A percentile compares a stretch with the other conserved stretches of the same genome.
Conservation (phyloP, 805 yeast species). For the Pichia pseudocactophila region DNA sequence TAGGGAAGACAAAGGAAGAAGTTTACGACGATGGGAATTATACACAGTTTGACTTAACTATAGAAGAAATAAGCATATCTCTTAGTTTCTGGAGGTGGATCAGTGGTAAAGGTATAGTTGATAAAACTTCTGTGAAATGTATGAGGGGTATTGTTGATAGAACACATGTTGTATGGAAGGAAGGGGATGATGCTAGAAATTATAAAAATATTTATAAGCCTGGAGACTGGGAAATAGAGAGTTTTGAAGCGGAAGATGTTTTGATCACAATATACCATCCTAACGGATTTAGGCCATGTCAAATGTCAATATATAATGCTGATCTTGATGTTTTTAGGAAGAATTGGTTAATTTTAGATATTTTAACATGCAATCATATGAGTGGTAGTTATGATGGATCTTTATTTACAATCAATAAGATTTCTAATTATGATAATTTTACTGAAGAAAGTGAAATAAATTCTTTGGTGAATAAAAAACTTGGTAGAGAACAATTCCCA, state of each 20-base stretch:
- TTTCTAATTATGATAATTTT: conserved; percentile 50
- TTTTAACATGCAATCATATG: conserved; percentile 72
- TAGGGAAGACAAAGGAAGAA: conserved; percentile 11
- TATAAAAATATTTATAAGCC: conserved; percentile 65
- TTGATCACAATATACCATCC: conserved; percentile 80
- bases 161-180: conserved; percentile 75
- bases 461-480: conserved; percentile 16
- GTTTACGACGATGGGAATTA: conserved; percentile 80
- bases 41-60: conserved; percentile 88
- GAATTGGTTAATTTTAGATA: conserved; percentile 89
- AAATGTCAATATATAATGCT: conserved; percentile 80
- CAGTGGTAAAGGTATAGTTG: conserved; percentile 79
- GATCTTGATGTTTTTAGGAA: conserved; percentile 72
- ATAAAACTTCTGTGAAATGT: conserved; percentile 73
- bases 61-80: conserved; percentile 75
- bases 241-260: conserved; percentile 76
- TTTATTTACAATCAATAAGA: conserved; percentile 80
- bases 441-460: conserved; percentile 23
- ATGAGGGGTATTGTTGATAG: conserved; percentile 90
- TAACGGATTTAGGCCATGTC: conserved; percentile 67
- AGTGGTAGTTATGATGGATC: conserved; percentile 93
- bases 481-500: conserved; percentile 13
- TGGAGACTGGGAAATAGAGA: conserved; percentile 90
- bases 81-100: conserved; percentile 81
- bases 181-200: conserved; percentile 73